Evolutionary conservation across 495 filamentous ascomycete species (phyloP), one percentile per base, ranked within the genome.

Genomic region (Penicillium silybi): DNA sequence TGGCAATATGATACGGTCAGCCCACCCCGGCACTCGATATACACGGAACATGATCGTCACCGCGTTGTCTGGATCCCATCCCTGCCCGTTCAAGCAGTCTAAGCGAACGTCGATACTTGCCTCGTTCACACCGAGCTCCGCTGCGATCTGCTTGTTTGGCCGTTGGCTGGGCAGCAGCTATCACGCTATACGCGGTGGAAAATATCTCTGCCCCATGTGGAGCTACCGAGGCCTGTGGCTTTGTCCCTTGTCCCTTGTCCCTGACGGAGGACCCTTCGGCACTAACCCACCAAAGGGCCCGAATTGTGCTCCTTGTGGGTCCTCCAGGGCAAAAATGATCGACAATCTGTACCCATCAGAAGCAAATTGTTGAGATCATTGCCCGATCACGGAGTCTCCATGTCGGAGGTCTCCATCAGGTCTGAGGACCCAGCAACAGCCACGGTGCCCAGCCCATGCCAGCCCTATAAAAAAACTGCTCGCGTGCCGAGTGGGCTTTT

Each of bases 31-130:
- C 53, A 54, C 32, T 35, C 19, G 40, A 50, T 53, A 50, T 53
- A 59, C 29, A 53, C 46, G 56, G 52, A 59, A 50, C 46, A 57
- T 49, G 59, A 63, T 63, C 59, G 46, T 51, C 59, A 17, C 27
- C 9, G 39, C 56, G 45, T 52, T 26, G 26, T 46, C 41, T 53
- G 50, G 49, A 46, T 44, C 37, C 37, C 44, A 19, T 25, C 41
- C 32, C 39, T 50, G 26, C 40, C 50, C 26, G 22, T 53, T 42
- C 41, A 26, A 46, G 34, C 41, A 46, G 17, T 44, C 25, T 41
- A 62, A 53, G 43, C 49, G 46, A 43, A 43, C 35, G 52, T 50
- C 46, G 59, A 56, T 59, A 56, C 52, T 46, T 56, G 37, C 56
- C 46, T 37, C 11, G 22, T 58, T 37, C 25, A 40, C 19, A 25